Conservation (phyloP, 2,329 filamentous ascomycete species). For the Orbilia brochopaga region DNA sequence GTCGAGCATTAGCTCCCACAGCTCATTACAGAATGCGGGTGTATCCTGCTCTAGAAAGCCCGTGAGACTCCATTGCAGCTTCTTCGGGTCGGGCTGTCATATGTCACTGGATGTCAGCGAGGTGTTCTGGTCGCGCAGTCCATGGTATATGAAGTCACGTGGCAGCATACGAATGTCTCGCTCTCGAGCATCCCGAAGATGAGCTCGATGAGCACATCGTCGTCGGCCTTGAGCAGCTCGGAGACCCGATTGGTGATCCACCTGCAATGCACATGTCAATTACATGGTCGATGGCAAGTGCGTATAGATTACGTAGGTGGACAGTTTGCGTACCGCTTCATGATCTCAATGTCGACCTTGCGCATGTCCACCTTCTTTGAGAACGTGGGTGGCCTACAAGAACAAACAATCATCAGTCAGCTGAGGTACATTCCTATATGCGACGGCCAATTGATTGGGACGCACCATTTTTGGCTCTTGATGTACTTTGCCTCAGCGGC, state of each 20-base stretch:
- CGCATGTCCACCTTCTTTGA: conserved; percentile 94
- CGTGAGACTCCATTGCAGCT: conserved; percentile 89
- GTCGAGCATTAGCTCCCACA: conserved; percentile 90
- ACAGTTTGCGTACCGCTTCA: conserved; percentile 78
- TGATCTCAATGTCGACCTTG: conserved; percentile 95
- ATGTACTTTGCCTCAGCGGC: conserved; percentile 50
- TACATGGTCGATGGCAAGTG: not conserved
- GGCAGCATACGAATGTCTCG: conserved; percentile 70
- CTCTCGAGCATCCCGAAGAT: conserved; percentile 74
- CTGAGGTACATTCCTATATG: not conserved
- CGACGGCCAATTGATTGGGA: conserved; percentile 1
- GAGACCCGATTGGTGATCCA: conserved; percentile 92
- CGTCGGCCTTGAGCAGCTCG: conserved; percentile 86
- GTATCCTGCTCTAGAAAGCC: conserved; percentile 96
- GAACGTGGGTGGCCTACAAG: conserved; percentile 75
- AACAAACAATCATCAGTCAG: not conserved
- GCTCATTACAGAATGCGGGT: conserved; percentile 83
- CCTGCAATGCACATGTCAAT: conserved; percentile 61
- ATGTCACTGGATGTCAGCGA: too few relatives aligned
- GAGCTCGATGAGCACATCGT: conserved; percentile 93
- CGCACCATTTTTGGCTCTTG: conserved; percentile 49
- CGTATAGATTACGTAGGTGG: not conserved
- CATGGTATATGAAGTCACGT: not conserved
- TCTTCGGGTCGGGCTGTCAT: conserved; percentile 89
- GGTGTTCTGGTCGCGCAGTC: too few relatives aligned